Percentiles rank a stretch among this genome's conserved stretches.
These are phyloP conservation scores for Arachis stenosperma DNA, from an alignment of 306 rosid genomes.

Conservation along the genomic window DNA sequence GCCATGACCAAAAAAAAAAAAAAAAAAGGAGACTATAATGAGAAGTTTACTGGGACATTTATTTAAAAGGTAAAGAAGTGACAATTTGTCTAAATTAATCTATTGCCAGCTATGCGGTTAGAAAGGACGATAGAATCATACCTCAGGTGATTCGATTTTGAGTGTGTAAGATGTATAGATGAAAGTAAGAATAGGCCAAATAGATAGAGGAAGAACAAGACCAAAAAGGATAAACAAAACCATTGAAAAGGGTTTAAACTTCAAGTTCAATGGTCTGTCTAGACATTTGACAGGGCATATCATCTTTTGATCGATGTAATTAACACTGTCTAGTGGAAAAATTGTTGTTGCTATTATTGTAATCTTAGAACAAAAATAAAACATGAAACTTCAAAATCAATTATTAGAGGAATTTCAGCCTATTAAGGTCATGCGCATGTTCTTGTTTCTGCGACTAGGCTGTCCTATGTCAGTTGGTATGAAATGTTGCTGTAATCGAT, in stretches of 20 bases:
- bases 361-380: slow-evolving; percentile 26
- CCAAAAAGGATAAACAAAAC: too few species aligned
- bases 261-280: too few species aligned
- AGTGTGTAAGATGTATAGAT: not conserved
- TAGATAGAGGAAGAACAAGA: too few species aligned
- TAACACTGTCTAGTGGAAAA: not conserved
- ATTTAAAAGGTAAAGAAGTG: too few species aligned
- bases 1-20: too few species aligned
- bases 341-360: not conserved
- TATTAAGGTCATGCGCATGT: not conserved
- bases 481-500: not conserved
- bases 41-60: too few species aligned
- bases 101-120: too few species aligned
- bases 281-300: not conserved
- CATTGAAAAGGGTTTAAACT: too few species aligned
- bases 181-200: not conserved
- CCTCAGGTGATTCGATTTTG: not conserved
- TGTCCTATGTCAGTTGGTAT: slow-evolving; percentile 5
- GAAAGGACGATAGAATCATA: not conserved
- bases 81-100: too few species aligned
- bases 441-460: slow-evolving; percentile 9
- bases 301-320: not conserved
- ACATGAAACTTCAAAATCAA: slow-evolving; percentile 25
- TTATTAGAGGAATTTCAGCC: not conserved
- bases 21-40: too few species aligned